Percentiles rank a stretch among this genome's conserved stretches.
These are phyloP conservation scores for Ambrosiella beaveri DNA, from an alignment of 2,329 filamentous ascomycete genomes.

Conservation along the genomic window DNA sequence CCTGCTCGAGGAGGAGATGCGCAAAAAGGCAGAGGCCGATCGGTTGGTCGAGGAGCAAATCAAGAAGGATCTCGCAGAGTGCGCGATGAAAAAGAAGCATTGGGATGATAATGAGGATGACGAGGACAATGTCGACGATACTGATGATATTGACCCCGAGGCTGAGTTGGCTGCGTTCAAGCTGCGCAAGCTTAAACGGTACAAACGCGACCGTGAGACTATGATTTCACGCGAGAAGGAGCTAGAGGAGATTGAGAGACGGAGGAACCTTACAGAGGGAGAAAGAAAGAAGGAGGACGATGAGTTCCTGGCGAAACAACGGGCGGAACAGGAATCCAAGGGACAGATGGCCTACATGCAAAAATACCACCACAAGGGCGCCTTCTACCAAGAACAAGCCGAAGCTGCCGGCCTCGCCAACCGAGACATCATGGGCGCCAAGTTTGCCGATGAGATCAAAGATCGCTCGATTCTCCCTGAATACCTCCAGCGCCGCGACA, in stretches of 20 bases:
- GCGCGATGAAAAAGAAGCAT: constrained; percentile 59
- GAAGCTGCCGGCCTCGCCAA: constrained; percentile 58
- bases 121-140: constrained; percentile 72
- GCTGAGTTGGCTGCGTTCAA: constrained; percentile 90
- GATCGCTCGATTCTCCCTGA: constrained; percentile 74
- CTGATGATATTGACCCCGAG: constrained; percentile 69
- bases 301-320: constrained; percentile 58
- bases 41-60: constrained; percentile 78
- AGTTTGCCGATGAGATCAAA: constrained; percentile 65
- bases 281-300: constrained; percentile 76
- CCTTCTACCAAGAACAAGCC: constrained; percentile 77
- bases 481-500: constrained; percentile 82
- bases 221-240: constrained; percentile 76
- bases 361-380: constrained; percentile 91
- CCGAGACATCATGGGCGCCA: constrained; percentile 70
- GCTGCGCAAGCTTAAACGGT: constrained; percentile 71
- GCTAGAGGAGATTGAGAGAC: constrained; percentile 72
- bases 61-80: constrained; percentile 59
- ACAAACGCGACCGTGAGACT: constrained; percentile 70
- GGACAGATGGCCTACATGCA: constrained; percentile 85
- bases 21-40: constrained; percentile 55
- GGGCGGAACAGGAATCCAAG: constrained; percentile 58
- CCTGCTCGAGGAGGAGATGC: constrained; percentile 37
- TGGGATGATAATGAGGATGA: constrained; percentile 63
- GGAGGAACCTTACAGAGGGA: constrained; percentile 69